A percentile compares a stretch with the other conserved stretches of the same genome.
Evolutionary conservation across 306 rosid species (phyloP).

Genomic region (Prunus mongolica): DNA sequence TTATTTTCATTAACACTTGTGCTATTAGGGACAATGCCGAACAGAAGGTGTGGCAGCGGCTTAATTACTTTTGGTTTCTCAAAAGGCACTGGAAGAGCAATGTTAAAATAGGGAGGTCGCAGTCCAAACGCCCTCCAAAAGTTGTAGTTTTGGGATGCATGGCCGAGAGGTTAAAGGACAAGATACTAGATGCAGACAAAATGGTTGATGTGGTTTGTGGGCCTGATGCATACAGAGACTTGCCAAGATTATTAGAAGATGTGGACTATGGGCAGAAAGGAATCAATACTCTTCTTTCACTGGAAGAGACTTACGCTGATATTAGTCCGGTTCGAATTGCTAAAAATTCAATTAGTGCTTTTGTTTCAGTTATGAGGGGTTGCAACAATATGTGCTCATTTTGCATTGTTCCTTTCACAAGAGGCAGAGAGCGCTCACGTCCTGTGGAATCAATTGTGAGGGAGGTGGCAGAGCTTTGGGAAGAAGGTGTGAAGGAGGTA

Average conservation of each 20-base stretch:
- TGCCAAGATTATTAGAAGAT: slow-evolving; percentile 78
- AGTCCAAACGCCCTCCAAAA: slow-evolving; percentile 72
- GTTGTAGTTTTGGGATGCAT: slow-evolving; percentile 96
- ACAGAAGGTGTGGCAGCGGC: slow-evolving; percentile 98
- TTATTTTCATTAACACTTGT: slow-evolving; percentile 92
- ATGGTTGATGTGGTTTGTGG: slow-evolving; percentile 99
- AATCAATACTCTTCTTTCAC: slow-evolving; percentile 91
- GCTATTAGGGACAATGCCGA: slow-evolving; percentile 98
- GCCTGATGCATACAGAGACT: slow-evolving; percentile 94
- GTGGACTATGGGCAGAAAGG: slow-evolving; percentile 94
- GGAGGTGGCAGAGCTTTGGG: slow-evolving; percentile 90
- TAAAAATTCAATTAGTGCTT: slow-evolving; percentile 74
- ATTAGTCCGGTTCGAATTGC: slow-evolving; percentile 85
- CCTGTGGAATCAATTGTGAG: slow-evolving; percentile 85
- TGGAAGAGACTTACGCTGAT: slow-evolving; percentile 97
- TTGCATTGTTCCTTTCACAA: slow-evolving; percentile 90
- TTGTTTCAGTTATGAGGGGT: slow-evolving; percentile 95
- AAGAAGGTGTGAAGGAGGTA: slow-evolving; percentile 92
- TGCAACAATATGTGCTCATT: slow-evolving; percentile 99
- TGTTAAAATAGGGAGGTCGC: slow-evolving; percentile 70
- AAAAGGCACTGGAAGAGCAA: slow-evolving; percentile 92
- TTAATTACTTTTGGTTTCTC: slow-evolving; percentile 98
- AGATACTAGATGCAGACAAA: slow-evolving; percentile 86
- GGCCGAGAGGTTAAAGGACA: slow-evolving; percentile 98
- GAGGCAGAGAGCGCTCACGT: slow-evolving; percentile 94